Evolutionary conservation across 164 flowering plant species (phyloP).

Genomic region (Kalanchoe fedtschenkoi): DNA sequence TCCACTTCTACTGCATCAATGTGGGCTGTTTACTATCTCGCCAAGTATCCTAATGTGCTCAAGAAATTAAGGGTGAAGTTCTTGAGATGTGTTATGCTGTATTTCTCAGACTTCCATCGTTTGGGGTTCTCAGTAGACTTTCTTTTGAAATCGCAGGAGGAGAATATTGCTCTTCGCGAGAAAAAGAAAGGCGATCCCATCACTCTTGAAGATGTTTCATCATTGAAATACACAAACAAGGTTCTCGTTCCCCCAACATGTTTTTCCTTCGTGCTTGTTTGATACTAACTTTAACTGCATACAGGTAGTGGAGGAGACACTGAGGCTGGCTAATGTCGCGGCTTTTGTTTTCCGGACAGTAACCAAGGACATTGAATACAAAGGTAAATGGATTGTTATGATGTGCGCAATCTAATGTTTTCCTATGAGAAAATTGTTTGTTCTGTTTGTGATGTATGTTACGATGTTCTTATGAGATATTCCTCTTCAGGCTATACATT

Average conservation of each 20-base stretch:
- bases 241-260: slow-evolving; percentile 10
- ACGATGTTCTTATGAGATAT: too few relatives aligned
- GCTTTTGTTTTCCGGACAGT: slow-evolving; percentile 23
- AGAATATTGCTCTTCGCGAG: neutral
- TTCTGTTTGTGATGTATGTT: too few relatives aligned
- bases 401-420: neutral
- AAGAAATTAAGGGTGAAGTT: slow-evolving; percentile 22
- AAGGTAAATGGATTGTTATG: slow-evolving; percentile 19
- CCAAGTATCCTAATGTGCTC: slow-evolving; percentile 41
- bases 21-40: slow-evolving; percentile 45
- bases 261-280: neutral
- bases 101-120: neutral
- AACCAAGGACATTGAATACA: slow-evolving; percentile 26
- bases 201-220: neutral
- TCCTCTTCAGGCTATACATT: slow-evolving; percentile 48
- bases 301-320: slow-evolving; percentile 47
- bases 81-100: neutral
- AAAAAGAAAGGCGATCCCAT: neutral
- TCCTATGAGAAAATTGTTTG: too few relatives aligned
- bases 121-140: neutral
- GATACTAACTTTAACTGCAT: neutral
- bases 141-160: neutral
- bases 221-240: slow-evolving; percentile 12
- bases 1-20: slow-evolving; percentile 29
- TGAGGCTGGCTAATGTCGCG: slow-evolving; percentile 45